Evolutionary conservation across 2,329 filamentous ascomycete genomes (phyloP).

Genomic region (Pseudogymnoascus verrucosus): DNA sequence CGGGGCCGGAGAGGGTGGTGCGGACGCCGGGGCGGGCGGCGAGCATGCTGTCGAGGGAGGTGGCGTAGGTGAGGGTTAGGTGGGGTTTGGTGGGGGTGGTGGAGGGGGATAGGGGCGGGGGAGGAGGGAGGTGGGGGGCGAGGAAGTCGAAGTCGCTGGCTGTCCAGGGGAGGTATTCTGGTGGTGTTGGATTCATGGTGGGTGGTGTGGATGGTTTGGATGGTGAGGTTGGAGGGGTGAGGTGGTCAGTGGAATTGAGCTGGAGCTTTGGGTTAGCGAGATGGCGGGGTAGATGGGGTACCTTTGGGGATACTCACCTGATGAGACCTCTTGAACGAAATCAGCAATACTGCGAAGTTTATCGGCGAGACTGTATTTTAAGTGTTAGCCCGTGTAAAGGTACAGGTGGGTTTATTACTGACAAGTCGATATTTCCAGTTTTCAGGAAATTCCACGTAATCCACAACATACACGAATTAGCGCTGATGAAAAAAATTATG

Average conservation of each 20-base stretch:
- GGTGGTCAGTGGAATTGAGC: not conserved
- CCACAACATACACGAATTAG: not conserved
- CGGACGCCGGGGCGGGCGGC: conserved; percentile 70
- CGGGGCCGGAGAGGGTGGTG: conserved; percentile 72
- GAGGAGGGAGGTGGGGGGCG: conserved; percentile 11
- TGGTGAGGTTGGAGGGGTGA: not conserved
- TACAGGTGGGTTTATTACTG: not conserved
- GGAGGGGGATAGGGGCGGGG: too few species aligned
- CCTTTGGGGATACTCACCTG: not conserved
- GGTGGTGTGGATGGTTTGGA: not conserved
- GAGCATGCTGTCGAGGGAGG: conserved; percentile 76
- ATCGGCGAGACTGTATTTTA: not conserved
- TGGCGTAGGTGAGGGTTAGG: conserved; percentile 89
- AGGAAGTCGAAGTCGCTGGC: not conserved
- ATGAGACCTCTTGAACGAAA: not conserved
- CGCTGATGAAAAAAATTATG: not conserved
- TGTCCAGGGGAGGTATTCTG: not conserved
- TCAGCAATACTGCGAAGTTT: not conserved
- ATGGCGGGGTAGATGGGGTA: not conserved
- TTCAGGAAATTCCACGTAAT: not conserved
- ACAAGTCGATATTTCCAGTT: not conserved
- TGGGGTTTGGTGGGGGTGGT: too few species aligned
- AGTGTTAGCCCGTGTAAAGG: not conserved
- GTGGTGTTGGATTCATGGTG: not conserved
- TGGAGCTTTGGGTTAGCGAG: not conserved